These are phyloP conservation scores for Alternaria sp. DNA, from an alignment of 2,329 filamentous ascomycete species.

Conservation along the genomic window DNA sequence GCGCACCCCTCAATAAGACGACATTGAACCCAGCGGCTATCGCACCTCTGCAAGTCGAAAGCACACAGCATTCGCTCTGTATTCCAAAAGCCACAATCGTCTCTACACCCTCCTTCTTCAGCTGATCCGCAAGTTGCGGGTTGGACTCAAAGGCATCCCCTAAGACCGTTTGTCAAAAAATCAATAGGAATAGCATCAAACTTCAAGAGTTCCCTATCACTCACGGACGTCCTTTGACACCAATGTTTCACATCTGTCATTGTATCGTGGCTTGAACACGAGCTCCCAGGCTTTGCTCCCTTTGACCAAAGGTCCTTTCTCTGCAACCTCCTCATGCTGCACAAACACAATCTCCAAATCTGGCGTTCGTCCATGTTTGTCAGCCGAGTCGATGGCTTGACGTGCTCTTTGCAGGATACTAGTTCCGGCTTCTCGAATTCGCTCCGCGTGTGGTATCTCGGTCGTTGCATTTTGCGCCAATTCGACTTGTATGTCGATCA, in stretches of 20 bases:
- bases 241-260: neutral
- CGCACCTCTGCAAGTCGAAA: slow-evolving; percentile 17
- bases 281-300: neutral
- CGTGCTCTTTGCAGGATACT: neutral
- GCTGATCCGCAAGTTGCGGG: neutral
- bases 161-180: neutral
- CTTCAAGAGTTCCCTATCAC: neutral
- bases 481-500: neutral
- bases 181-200: neutral
- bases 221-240: neutral
- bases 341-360: neutral
- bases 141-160: neutral
- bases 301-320: neutral
- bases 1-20: neutral
- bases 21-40: slow-evolving; percentile 10
- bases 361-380: neutral
- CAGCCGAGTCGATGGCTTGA: neutral
- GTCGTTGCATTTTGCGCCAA: neutral
- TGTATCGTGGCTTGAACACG: neutral
- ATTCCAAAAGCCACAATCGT: slow-evolving; percentile 20
- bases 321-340: neutral
- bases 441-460: neutral
- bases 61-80: slow-evolving; percentile 25
- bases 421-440: neutral
- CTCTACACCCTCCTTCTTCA: neutral